Evolutionary conservation across 2,329 filamentous ascomycete genomes (phyloP).

Genomic region (Penicillium sp.): DNA sequence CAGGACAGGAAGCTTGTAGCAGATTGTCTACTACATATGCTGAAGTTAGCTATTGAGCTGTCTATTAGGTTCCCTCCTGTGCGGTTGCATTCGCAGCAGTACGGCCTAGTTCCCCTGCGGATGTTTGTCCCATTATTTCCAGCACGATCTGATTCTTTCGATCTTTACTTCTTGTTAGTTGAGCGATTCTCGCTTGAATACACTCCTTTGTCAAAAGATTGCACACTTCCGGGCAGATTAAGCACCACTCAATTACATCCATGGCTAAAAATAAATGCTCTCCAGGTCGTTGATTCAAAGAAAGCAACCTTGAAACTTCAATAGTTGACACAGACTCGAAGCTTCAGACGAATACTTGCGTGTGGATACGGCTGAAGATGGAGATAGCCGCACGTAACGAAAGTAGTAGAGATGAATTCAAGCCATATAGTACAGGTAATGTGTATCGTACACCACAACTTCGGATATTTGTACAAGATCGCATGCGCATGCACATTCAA

Average conservation of each 20-base stretch:
- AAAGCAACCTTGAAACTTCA: too few species aligned
- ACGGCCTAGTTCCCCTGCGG: too few species aligned
- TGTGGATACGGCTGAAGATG: too few species aligned
- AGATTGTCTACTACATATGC: too few species aligned
- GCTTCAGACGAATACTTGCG: too few species aligned
- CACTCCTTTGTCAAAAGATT: not conserved
- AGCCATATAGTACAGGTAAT: conserved; percentile 7
- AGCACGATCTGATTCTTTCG: not conserved
- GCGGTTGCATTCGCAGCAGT: not conserved
- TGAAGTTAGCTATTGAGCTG: not conserved
- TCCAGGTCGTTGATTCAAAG: too few species aligned
- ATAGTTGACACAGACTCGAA: too few species aligned
- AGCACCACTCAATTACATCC: too few species aligned
- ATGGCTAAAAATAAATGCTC: too few species aligned
- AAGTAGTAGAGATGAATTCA: conserved; percentile 3
- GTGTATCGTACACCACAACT: not conserved
- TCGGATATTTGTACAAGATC: conserved; percentile 11
- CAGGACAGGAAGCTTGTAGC: not conserved
- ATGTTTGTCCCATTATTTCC: too few species aligned
- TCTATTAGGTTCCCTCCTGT: not conserved
- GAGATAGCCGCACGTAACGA: not conserved
- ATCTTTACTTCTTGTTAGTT: not conserved
- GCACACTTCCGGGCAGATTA: too few species aligned
- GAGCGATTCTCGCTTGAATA: not conserved
- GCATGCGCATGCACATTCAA: not conserved